A percentile compares a stretch with the other conserved stretches of the same genome.
phyloP scores from a whole-genome alignment of 78 protist genomes.

The Polysphondylium violaceum region DNA sequence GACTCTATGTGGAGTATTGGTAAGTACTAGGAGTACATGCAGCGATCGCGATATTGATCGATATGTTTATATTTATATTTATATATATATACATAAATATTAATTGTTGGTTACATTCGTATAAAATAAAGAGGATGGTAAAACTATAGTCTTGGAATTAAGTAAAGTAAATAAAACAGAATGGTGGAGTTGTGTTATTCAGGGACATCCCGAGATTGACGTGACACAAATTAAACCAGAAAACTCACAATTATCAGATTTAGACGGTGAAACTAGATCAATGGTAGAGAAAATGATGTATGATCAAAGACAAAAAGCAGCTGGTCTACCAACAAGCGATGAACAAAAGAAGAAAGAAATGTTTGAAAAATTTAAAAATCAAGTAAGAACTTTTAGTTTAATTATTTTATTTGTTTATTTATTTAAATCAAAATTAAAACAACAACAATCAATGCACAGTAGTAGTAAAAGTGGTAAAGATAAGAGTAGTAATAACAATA shows the following conservation, averaged over 20 bases:
- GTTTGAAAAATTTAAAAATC: conserved; percentile 26
- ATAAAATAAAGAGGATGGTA: conserved; percentile 24
- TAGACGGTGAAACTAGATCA: conserved; percentile 70
- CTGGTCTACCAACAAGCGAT: conserved; percentile 69
- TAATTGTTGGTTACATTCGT: neutral
- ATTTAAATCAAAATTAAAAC: too few species aligned
- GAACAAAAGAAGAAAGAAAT: conserved; percentile 22
- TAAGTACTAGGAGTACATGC: neutral
- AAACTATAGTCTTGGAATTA: conserved; percentile 33
- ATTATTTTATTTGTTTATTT: too few species aligned
- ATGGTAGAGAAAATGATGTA: conserved; percentile 76
- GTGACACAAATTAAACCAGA: conserved; percentile 49
- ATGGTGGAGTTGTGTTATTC: conserved; percentile 58
- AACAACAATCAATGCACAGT: too few species aligned
- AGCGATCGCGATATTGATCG: neutral
- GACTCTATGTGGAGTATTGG: conserved; percentile 61
- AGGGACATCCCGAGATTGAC: conserved; percentile 52
- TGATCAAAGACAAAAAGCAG: conserved; percentile 62
- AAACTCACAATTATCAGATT: conserved; percentile 43
- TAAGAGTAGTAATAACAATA: too few species aligned
- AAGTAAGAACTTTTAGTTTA: too few species aligned
- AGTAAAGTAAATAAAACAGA: conserved; percentile 25
- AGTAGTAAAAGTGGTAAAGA: too few species aligned
- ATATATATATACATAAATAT: neutral
- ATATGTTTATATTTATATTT: neutral